These are phyloP conservation scores for Macrophomina tecta DNA, from an alignment of 2,329 filamentous ascomycete genomes.

Conservation along the genomic window DNA sequence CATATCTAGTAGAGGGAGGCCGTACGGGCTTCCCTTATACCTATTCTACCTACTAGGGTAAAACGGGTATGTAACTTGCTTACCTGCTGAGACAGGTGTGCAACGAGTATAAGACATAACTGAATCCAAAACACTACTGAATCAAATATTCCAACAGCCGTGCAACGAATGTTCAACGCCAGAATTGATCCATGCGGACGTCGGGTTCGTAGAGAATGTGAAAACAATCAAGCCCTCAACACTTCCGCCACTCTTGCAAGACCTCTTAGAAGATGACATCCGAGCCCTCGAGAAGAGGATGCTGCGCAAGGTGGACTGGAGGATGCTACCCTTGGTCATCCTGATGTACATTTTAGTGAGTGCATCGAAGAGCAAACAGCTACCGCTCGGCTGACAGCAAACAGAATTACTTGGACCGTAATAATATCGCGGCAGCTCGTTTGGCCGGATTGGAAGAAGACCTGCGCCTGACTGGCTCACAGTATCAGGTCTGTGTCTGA, in stretches of 20 bases:
- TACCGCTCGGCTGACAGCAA: too few species aligned
- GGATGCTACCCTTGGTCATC: constrained; percentile 34
- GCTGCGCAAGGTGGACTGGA: constrained; percentile 32
- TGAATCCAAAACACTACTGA: too few species aligned
- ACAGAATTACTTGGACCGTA: constrained; percentile 36
- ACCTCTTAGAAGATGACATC: constrained; percentile 34
- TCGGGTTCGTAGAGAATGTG: not conserved
- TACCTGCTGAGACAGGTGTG: too few species aligned
- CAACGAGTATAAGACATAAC: too few species aligned
- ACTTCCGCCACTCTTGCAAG: not conserved
- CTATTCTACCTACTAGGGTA: too few species aligned
- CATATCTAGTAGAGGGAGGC: too few species aligned
- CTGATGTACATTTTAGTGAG: constrained; percentile 45
- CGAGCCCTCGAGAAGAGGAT: constrained; percentile 32
- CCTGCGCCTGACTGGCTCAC: constrained; percentile 31
- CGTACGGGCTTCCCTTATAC: too few species aligned
- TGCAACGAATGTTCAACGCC: not conserved
- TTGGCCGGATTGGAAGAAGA: constrained; percentile 37
- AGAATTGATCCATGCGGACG: not conserved
- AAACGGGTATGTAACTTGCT: too few species aligned
- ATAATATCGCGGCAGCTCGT: constrained; percentile 39
- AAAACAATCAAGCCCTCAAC: not conserved
- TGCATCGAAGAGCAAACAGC: too few species aligned
- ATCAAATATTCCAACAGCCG: too few species aligned
- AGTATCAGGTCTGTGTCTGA: constrained; percentile 29